phyloP scores from a whole-genome alignment of 257 asterid genomes.

The Thymus mandschuricus region DNA sequence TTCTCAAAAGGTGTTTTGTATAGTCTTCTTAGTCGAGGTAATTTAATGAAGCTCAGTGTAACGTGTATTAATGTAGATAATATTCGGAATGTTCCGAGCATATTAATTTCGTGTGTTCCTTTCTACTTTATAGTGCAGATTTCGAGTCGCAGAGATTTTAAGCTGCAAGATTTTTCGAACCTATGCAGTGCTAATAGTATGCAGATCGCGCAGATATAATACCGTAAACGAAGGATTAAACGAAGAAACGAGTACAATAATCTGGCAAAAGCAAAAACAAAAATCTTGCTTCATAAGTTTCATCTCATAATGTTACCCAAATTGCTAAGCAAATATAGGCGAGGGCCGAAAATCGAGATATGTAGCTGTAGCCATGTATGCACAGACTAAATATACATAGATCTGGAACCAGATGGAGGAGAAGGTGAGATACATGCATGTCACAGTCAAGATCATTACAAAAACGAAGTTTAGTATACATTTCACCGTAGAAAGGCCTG shows the following conservation, averaged over 20 bases:
- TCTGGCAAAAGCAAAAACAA: background rate
- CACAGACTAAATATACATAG: constrained; percentile 65
- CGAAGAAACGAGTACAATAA: background rate
- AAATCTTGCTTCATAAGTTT: background rate
- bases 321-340: constrained; percentile 41
- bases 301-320: background rate
- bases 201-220: background rate
- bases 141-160: too few relatives aligned
- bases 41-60: too few relatives aligned
- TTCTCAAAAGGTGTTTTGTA: too few relatives aligned
- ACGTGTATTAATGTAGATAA: too few relatives aligned
- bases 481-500: constrained; percentile 54
- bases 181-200: background rate
- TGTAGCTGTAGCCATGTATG: constrained; percentile 62
- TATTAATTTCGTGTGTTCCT: too few relatives aligned
- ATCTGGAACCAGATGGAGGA: constrained; percentile 76
- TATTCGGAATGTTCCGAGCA: too few relatives aligned
- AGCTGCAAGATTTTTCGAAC: background rate
- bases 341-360: constrained; percentile 63
- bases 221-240: background rate
- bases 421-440: constrained; percentile 62
- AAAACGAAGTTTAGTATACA: constrained; percentile 55
- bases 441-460: constrained; percentile 56
- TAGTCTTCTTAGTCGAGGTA: too few relatives aligned
- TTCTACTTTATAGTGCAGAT: too few relatives aligned